phyloP scores from a whole-genome alignment of 1,284 basidiomycete species.

The Rugosomyces carneus region DNA sequence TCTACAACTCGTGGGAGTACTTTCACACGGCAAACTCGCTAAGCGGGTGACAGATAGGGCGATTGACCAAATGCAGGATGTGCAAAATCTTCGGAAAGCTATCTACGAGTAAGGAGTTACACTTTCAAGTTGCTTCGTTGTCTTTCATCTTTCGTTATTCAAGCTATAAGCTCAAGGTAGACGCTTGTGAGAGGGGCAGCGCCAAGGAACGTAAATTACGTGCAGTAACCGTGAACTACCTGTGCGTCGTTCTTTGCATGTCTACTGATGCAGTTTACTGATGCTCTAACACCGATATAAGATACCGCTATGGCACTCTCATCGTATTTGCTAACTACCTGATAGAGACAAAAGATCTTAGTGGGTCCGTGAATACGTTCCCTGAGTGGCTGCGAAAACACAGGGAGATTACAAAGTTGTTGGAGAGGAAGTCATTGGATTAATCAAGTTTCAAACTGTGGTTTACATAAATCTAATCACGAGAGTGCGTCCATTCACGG shows the following conservation, averaged over 20 bases:
- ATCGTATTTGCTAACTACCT: slow-evolving; percentile 97
- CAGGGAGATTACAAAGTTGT: slow-evolving; percentile 77
- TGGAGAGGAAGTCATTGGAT: slow-evolving; percentile 72
- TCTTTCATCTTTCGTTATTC: background rate
- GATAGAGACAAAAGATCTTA: slow-evolving; percentile 64
- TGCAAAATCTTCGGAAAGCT: slow-evolving; percentile 89
- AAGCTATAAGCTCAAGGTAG: slow-evolving; percentile 89
- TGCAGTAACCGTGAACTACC: slow-evolving; percentile 78
- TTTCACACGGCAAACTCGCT: slow-evolving; percentile 87
- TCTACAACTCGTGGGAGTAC: slow-evolving; percentile 86
- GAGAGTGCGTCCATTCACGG: no score
- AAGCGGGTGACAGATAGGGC: slow-evolving; percentile 88
- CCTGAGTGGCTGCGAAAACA: slow-evolving; percentile 79
- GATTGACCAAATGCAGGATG: slow-evolving; percentile 88
- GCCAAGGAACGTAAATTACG: slow-evolving; percentile 71
- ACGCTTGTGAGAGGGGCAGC: slow-evolving; percentile 75
- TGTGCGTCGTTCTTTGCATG: slow-evolving; percentile 45
- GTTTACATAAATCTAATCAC: no score
- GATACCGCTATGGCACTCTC: slow-evolving; percentile 83
- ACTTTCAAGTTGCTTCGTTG: slow-evolving; percentile 2
- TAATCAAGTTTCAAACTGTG: slow-evolving; percentile 27
- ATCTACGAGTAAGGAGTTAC: slow-evolving; percentile 72
- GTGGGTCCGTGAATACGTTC: slow-evolving; percentile 51
- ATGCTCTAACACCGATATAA: slow-evolving; percentile 22
- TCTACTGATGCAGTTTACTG: slow-evolving; percentile 3